phyloP scores from a whole-genome alignment of 139 green algal genomes.

The Desmodesmus armatus region DNA sequence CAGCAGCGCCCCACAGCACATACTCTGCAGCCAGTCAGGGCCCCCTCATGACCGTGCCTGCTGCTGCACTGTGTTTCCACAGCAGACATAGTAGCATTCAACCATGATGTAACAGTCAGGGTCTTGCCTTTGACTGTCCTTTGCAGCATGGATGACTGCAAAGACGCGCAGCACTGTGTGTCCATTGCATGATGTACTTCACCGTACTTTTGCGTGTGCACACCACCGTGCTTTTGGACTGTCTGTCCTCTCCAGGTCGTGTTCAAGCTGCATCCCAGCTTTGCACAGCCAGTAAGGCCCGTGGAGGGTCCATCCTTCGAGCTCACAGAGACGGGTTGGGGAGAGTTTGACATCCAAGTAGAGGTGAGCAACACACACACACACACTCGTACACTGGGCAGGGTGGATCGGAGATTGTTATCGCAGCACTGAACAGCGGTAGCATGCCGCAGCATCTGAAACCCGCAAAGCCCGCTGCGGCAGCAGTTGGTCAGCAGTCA shows the following conservation, averaged over 20 bases:
- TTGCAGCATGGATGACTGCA: background rate
- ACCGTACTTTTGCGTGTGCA: background rate
- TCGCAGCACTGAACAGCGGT: background rate
- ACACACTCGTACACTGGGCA: too few relatives aligned
- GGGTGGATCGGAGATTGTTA: background rate
- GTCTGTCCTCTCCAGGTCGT: constrained; percentile 68
- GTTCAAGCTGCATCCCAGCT: constrained; percentile 94
- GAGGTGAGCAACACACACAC: constrained; percentile 61
- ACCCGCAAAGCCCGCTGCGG: background rate
- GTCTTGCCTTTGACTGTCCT: background rate
- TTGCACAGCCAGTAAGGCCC: constrained; percentile 79
- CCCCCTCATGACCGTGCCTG: background rate
- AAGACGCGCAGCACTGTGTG: too few relatives aligned
- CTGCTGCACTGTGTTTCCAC: background rate
- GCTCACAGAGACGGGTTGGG: constrained; percentile 94
- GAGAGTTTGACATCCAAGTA: constrained; percentile 95
- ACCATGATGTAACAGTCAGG: background rate
- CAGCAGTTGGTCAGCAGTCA: background rate
- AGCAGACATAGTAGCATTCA: background rate
- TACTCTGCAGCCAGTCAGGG: background rate
- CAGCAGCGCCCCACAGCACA: constrained; percentile 3
- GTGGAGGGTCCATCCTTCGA: constrained; percentile 72
- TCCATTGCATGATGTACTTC: background rate
- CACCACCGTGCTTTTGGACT: background rate
- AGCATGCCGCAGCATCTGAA: background rate